Evolutionary conservation across 1,139 yeast species (phyloP), one percentile per base, ranked within the genome.

Genomic region (Taphrina wiesneri): DNA sequence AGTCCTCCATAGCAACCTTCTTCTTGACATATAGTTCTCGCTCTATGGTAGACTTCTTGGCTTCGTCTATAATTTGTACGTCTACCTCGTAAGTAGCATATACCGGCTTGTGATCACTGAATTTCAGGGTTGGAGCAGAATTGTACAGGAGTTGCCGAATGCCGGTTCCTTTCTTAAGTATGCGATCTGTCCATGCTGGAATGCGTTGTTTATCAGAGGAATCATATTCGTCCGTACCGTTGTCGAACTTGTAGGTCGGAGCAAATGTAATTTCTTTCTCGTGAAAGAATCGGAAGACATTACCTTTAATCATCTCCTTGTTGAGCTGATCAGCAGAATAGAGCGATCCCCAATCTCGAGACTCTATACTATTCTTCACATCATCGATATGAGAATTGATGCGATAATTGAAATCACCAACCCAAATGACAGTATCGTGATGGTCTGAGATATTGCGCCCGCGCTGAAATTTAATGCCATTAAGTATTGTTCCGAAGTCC

Each of bases 141-240:
- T 85, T 83, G 74, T 93, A 93, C 21, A 81, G 78, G 23, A 83
- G 72, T 72, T 89, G 97, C 67, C 81, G 83, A 68, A 93, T 74
- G 30, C 81, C 78, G n/a, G 74, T 62, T n/a, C 82, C 82, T 49
- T 84, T 80, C 64, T 81, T 80, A 63, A 87, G 71, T 63, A 87
- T 85, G 63, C 99, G 80, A 77, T 93, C 99, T 0, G 98, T 93
- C 98, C 98, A 93, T 0, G 98, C 91, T 1, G 99, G 99, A 28
- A 88, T 87, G 71, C 99, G 82, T 74, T 87, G 88, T 75, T 93
- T 93, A 71, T 93, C 99, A 17, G 96, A 87, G 0, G 96, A 84
- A 75, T 93, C 99, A 75, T 91, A 93, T 5, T 78, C 78, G 61
- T 85, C 84, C 0, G 96, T 90, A 2, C 96, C 96, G 67, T 90